Base-by-base conservation (phyloP, 2,329 filamentous ascomycete species). In the Lasiodiplodia theobromae region DNA sequence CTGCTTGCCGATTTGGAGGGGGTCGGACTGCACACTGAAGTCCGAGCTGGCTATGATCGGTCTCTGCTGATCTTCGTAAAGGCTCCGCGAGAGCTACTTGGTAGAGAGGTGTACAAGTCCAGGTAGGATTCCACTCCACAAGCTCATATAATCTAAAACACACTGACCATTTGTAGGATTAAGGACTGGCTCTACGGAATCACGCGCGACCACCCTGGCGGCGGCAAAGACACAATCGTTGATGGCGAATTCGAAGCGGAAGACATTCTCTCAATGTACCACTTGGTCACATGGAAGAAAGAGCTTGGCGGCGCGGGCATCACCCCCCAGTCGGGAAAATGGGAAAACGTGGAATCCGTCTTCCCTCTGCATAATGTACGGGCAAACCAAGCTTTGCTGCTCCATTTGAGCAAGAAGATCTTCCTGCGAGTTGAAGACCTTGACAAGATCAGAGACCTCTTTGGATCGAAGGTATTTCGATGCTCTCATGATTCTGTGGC, bases 131-230 rank as follows among this genome's bases (percentile, higher is more conserved):
- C 31, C 16, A 31, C 10, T 56, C 7, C 2, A 2, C 28, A 34
- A 8, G 2, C n/a, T 21, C 8, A n/a, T 11, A 47, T 44, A 18
- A n/a, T 44, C 6, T n/a, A 2, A 18, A 11, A 2, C 18, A 4
- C 40, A 47, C 44, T 38, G 21, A 44, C 53, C 4, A 6, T 38
- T 56, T 11, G 2, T 68, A 90, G 93, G 68, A 87, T 96, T 8
- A 92, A 93, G 77, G 93, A 96, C 78, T 97, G 92, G 92, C 86
- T 96, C 2, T 90, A 93, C 75, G 92, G 92, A 37, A 89, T 96
- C 67, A 86, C 91, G 38, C 81, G 86, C 44, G 82, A 87, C 54
- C 86, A 88, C n/a, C 86, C 93, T 40, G 81, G 86, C 52, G 83
- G 75, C 11, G 74, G 66, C 7, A 71, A 71, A 21, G 71, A 72